Base-by-base conservation (phyloP, 2,329 filamentous ascomycete species). In the Macrophomina tecta region DNA sequence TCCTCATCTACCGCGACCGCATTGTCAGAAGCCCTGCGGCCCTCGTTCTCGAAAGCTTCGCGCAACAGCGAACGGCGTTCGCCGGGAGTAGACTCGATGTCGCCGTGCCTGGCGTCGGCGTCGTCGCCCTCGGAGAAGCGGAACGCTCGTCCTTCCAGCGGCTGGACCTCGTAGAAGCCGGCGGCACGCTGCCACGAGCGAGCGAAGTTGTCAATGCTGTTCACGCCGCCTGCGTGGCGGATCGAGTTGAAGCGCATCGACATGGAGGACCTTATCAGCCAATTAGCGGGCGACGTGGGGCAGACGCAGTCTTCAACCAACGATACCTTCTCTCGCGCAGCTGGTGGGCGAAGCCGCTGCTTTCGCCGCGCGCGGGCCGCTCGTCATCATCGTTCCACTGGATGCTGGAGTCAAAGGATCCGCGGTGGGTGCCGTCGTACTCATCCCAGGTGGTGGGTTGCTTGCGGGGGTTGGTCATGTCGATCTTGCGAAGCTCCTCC, bases 161-260 rank as follows among this genome's bases (percentile, higher is more conserved):
- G 92, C 40, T 95, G 90, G 71, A 97, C 92, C 77, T 97, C 94
- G 70, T 89, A 87, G 78, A 98, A 98, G 67, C 86, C 90, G 32
- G 93, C 93, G 45, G 94, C 94, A 76, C 94, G 89, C 79, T 94
- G 92, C 91, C 93, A 97, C 72, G 92, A 97, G 68, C 91, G 88
- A 52, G 94, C 92, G 76, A 98, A 98, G 74, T 94, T 97, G 74
- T 95, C 90, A 73, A 98, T 91, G 78, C 92, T 96, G 82, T 98
- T 98, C 69, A 94, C 90, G 61, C 94, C 94, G 70, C 94, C 95
- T 56, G 92, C 90, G 68, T 97, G 89, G 71, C 91, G 73, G 23
- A 83, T 69, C 6, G 83, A 79, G 55, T 81, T 78, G 65, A 87
- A 76, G 60, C 85, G 83, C 74, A 85, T 79, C 8, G 81, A 80